Conservation (phyloP, 768 basidiomycete genomes). For the Rhodotorula toruloides region DNA sequence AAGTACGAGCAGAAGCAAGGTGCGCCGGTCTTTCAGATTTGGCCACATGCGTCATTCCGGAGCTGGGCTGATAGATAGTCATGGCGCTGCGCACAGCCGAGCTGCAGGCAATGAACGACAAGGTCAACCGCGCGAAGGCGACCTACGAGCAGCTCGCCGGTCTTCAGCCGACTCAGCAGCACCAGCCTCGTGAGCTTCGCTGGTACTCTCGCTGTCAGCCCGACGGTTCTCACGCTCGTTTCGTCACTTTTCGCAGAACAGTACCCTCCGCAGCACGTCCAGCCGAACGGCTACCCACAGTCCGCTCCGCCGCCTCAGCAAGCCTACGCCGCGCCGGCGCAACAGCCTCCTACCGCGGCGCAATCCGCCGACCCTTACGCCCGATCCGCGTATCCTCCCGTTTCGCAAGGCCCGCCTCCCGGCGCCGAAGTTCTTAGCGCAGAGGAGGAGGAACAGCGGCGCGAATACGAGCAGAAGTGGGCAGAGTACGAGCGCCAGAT, state of each 20-base stretch:
- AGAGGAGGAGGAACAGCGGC: slow-evolving; percentile 21
- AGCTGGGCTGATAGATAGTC: too few relatives aligned
- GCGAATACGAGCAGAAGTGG: slow-evolving; percentile 26
- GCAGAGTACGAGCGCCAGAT: slow-evolving; percentile 26
- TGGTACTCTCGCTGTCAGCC: too few relatives aligned
- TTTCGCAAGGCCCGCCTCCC: slow-evolving; percentile 46
- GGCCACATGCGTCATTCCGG: background rate
- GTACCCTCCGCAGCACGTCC: slow-evolving; percentile 46
- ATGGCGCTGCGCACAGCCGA: slow-evolving; percentile 61
- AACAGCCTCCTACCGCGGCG: slow-evolving; percentile 6
- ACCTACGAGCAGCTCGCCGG: slow-evolving; percentile 95
- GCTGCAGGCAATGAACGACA: slow-evolving; percentile 88
- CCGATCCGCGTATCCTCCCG: slow-evolving; percentile 26
- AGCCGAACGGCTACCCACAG: slow-evolving; percentile 39
- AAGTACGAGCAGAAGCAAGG: slow-evolving; percentile 92
- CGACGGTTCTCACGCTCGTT: background rate
- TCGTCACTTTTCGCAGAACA: slow-evolving; percentile 42
- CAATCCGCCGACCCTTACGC: slow-evolving; percentile 16
- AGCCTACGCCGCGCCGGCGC: background rate
- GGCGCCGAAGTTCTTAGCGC: slow-evolving; percentile 32
- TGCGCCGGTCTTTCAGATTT: slow-evolving; percentile 40
- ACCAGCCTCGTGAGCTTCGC: background rate
- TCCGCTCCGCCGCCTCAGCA: slow-evolving; percentile 47
- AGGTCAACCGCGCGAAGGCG: slow-evolving; percentile 76
- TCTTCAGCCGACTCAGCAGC: background rate